Percentiles rank a stretch among this genome's conserved stretches.
These are phyloP conservation scores for Lactarius evosmus DNA, from an alignment of 768 basidiomycete genomes.

Conservation along the genomic window DNA sequence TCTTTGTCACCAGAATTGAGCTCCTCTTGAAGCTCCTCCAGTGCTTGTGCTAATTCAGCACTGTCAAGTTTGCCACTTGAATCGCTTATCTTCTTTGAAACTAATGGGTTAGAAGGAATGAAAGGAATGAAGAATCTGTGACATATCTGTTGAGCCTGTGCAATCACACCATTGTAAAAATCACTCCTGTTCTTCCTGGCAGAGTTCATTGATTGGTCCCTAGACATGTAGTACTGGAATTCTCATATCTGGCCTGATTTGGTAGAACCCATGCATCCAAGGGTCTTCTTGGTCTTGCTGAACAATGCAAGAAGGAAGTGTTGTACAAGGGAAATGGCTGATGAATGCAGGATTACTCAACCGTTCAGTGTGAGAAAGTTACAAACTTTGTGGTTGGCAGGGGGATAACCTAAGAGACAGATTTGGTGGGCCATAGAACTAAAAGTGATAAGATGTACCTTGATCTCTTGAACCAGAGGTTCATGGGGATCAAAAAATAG, in stretches of 20 bases:
- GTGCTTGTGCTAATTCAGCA: not conserved
- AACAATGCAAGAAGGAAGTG: not conserved
- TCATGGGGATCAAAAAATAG: no score
- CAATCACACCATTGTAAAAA: not conserved
- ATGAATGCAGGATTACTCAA: no score
- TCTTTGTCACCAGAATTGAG: no score
- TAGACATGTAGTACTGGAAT: not conserved
- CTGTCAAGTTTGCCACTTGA: not conserved
- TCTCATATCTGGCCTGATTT: not conserved
- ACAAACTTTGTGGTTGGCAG: no score
- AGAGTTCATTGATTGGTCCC: not conserved
- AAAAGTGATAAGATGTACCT: no score
- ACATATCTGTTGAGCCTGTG: not conserved
- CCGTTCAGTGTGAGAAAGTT: no score
- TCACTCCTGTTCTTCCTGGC: not conserved
- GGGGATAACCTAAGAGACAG: no score
- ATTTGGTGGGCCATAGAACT: no score
- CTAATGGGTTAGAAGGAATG: not conserved
- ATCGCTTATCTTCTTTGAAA: not conserved
- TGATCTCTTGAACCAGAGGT: no score
- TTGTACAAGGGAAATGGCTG: no score
- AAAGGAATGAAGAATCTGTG: not conserved
- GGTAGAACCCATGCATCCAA: not conserved
- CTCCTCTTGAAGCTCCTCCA: no score
- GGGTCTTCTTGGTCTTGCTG: not conserved